phyloP scores from a whole-genome alignment of 1,139 yeast species.

The Candida mesenterica region DNA sequence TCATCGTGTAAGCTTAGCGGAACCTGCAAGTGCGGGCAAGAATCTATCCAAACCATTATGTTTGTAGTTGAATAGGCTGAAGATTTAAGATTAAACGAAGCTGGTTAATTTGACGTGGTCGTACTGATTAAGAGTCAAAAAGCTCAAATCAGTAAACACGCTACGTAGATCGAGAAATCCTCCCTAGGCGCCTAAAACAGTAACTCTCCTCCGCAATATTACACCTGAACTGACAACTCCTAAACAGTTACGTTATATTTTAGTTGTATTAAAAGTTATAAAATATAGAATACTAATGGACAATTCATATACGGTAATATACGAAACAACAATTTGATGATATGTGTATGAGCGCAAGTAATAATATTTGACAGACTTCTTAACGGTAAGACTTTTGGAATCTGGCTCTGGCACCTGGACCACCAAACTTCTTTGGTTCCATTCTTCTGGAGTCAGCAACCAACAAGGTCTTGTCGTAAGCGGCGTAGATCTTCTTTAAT shows the following conservation, averaged over 20 bases:
- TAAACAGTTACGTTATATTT: conserved; percentile 1
- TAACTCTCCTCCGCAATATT: too few relatives aligned
- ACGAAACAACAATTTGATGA: conserved; percentile 5
- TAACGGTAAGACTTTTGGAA: conserved; percentile 99
- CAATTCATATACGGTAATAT: conserved; percentile 9
- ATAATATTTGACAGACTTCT: conserved; percentile 16
- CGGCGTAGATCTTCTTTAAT: conserved; percentile 94
- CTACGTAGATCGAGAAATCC: too few relatives aligned
- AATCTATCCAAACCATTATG: conserved; percentile 44
- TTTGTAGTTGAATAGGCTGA: neutral
- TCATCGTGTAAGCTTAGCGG: conserved; percentile 21
- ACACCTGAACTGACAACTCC: neutral
- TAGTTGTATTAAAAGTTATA: conserved; percentile 16
- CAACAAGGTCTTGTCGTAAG: conserved; percentile 98
- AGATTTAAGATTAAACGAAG: conserved; percentile 1
- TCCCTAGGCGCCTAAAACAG: too few relatives aligned
- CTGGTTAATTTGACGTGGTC: too few relatives aligned
- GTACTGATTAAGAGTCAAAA: too few relatives aligned
- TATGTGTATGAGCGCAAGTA: conserved; percentile 1
- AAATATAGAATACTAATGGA: conserved; percentile 13
- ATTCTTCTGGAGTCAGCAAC: conserved; percentile 99
- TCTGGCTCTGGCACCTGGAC: conserved; percentile 99
- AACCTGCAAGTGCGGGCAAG: conserved; percentile 32
- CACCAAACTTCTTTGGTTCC: conserved; percentile 99
- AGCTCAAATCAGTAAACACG: too few relatives aligned